Evolutionary conservation across 2,329 filamentous ascomycete species (phyloP).

Genomic region (Penicillium oxalicum): DNA sequence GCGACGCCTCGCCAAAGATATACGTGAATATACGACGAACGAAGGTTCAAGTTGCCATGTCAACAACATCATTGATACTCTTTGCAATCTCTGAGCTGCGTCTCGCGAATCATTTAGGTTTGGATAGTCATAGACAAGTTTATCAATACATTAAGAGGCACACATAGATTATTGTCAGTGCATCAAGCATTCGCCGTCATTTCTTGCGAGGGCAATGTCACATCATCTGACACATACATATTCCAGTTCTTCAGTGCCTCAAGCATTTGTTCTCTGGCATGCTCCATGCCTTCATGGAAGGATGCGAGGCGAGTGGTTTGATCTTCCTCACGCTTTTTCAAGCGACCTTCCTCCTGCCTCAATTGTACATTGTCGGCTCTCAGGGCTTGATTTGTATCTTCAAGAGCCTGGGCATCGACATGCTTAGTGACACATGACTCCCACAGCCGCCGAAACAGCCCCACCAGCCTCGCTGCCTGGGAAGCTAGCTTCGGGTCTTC

Average conservation of each 20-base stretch:
- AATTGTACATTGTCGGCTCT: neutral
- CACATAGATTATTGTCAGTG: neutral
- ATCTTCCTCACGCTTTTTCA: neutral
- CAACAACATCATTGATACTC: too few relatives aligned
- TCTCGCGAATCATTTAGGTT: neutral
- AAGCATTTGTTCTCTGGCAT: neutral
- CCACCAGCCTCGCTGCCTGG: slow-evolving; percentile 2
- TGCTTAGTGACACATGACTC: slow-evolving; percentile 5
- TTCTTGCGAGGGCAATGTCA: neutral
- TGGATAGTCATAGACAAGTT: neutral
- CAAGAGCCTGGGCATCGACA: neutral
- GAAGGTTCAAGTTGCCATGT: too few relatives aligned
- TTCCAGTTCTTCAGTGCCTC: neutral
- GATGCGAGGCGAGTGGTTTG: neutral
- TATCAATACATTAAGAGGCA: neutral
- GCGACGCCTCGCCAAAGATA: too few relatives aligned
- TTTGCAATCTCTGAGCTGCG: too few relatives aligned
- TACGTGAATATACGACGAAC: too few relatives aligned
- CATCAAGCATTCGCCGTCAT: neutral
- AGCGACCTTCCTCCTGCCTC: neutral
- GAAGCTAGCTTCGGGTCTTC: slow-evolving; percentile 5
- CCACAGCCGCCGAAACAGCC: slow-evolving; percentile 4
- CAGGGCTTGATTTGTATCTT: neutral
- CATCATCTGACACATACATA: neutral
- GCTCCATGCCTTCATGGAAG: neutral